phyloP scores from a whole-genome alignment of 1,139 yeast genomes.

The Williopsis jadinii region DNA sequence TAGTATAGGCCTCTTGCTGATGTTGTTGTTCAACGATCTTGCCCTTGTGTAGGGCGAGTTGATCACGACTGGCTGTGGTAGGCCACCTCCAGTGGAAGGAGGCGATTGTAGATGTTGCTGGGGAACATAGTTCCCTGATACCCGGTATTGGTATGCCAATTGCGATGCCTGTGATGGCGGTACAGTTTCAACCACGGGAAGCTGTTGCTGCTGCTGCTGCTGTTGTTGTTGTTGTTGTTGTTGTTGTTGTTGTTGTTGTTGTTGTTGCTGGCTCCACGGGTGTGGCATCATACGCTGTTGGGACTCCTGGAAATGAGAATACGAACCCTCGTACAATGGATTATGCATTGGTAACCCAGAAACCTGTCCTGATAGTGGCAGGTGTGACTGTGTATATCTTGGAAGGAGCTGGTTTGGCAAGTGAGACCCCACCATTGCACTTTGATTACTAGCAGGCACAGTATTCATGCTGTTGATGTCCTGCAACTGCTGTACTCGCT shows the following conservation, averaged over 20 bases:
- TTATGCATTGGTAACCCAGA: background rate
- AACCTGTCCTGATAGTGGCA: too few species aligned
- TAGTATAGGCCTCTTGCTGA: constrained; percentile 35
- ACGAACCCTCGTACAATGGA: background rate
- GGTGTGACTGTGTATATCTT: too few species aligned
- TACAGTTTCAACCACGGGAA: constrained; percentile 1
- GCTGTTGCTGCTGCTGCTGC: constrained; percentile 1
- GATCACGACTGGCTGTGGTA: background rate
- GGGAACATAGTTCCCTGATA: background rate
- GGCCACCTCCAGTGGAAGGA: background rate
- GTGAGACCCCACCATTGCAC: too few species aligned
- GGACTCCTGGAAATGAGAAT: constrained; percentile 1
- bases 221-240: too few species aligned
- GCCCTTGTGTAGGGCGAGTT: constrained; percentile 15
- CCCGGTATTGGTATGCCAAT: background rate
- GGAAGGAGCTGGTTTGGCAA: too few species aligned
- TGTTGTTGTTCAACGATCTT: constrained; percentile 14
- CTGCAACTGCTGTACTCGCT: too few species aligned
- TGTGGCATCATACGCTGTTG: constrained; percentile 3
- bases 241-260: too few species aligned
- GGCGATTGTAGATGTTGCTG: background rate
- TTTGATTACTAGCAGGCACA: too few species aligned
- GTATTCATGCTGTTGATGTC: too few species aligned
- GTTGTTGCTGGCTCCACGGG: constrained; percentile 10
- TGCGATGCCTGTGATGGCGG: constrained; percentile 1